Conservation (phyloP, 805 yeast genomes). For the Metschnikowia lunata region DNA sequence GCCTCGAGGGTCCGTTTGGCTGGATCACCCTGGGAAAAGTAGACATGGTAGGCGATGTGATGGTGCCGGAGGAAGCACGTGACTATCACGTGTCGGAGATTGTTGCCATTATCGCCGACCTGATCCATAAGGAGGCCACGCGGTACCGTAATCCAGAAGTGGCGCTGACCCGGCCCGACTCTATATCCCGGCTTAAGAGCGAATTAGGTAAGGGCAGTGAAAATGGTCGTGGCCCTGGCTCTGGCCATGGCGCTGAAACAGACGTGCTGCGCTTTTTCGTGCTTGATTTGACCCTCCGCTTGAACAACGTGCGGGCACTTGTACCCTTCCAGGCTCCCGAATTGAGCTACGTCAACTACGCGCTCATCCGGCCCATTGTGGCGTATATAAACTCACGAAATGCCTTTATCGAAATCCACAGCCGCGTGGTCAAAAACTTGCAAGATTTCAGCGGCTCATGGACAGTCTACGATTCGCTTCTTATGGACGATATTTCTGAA, state of each 20-base stretch:
- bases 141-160: conserved; percentile 36
- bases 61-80: conserved; percentile 65
- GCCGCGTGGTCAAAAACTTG: conserved; percentile 73
- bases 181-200: conserved; percentile 22
- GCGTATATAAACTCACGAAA: conserved; percentile 89
- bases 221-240: too few relatives aligned
- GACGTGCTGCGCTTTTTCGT: conserved; percentile 57
- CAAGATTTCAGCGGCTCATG: conserved; percentile 92
- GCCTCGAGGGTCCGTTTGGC: conserved; percentile 91
- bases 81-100: conserved; percentile 46
- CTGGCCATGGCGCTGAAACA: conserved; percentile 9
- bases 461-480: conserved; percentile 87
- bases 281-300: conserved; percentile 71
- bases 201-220: conserved; percentile 2
- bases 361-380: conserved; percentile 89
- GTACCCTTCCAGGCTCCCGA: conserved; percentile 88
- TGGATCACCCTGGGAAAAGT: conserved; percentile 94
- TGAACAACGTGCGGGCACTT: conserved; percentile 82
- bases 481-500: conserved; percentile 87
- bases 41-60: conserved; percentile 88
- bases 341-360: conserved; percentile 85
- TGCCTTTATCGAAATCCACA: conserved; percentile 82
- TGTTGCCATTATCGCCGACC: conserved; percentile 43
- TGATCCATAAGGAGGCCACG: conserved; percentile 46
- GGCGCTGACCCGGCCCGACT: conserved; percentile 26